Conservation (phyloP, 2,329 filamentous ascomycete genomes). For the Falciphora oryzae region DNA sequence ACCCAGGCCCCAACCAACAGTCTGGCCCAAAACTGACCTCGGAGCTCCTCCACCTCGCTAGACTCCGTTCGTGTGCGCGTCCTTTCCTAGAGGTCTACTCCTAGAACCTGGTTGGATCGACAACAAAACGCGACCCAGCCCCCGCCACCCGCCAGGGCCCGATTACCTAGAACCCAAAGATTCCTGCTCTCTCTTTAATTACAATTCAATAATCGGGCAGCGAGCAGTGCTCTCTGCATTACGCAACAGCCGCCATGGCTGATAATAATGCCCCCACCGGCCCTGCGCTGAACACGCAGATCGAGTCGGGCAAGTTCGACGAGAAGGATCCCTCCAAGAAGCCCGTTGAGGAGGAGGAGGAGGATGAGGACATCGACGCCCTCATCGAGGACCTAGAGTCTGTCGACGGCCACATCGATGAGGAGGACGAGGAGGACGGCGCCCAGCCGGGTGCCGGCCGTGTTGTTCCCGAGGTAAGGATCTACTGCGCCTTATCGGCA, state of each 20-base stretch:
- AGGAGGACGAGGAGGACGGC: slow-evolving; percentile 49
- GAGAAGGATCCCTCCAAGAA: slow-evolving; percentile 50
- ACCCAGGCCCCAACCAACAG: neutral
- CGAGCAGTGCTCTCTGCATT: slow-evolving; percentile 23
- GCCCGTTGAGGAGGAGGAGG: slow-evolving; percentile 58
- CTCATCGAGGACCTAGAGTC: slow-evolving; percentile 85
- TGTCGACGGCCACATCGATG: slow-evolving; percentile 62
- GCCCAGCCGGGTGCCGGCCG: slow-evolving; percentile 46
- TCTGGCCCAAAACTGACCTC: neutral
- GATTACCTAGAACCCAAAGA: neutral
- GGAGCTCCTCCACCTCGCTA: neutral
- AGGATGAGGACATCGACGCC: slow-evolving; percentile 78
- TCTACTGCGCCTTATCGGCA: slow-evolving; percentile 31
- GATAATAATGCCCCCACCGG: slow-evolving; percentile 46
- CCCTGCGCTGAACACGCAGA: slow-evolving; percentile 57
- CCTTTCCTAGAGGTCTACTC: slow-evolving; percentile 1
- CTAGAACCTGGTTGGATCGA: slow-evolving; percentile 1
- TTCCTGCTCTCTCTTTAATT: slow-evolving; percentile 11
- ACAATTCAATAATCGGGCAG: slow-evolving; percentile 7
- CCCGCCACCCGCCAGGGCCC: too few relatives aligned
- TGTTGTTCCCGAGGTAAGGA: slow-evolving; percentile 51
- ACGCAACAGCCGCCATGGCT: slow-evolving; percentile 40
- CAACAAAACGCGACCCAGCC: neutral
- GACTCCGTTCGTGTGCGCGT: slow-evolving; percentile 9
- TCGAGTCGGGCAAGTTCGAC: slow-evolving; percentile 59